phyloP scores from a whole-genome alignment of 257 asterid genomes.

The Salvia hispanica region DNA sequence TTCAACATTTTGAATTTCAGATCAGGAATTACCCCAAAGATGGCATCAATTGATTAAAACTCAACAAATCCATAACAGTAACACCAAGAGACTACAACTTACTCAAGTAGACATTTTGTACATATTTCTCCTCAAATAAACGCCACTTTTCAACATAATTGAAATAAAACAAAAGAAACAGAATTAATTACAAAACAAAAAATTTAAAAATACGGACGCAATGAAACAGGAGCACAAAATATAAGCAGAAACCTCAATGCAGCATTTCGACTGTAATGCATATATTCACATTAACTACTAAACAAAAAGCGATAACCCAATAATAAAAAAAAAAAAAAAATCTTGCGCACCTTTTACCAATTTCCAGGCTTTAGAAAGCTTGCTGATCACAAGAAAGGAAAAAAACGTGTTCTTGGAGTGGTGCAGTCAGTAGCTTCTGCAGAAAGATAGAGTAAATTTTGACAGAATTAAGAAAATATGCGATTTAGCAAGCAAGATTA shows the following conservation, averaged over 20 bases:
- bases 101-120: neutral
- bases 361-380: conserved; percentile 21
- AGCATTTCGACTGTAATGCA: no score
- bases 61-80: conserved; percentile 4
- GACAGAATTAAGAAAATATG: neutral
- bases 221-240: conserved; percentile 20
- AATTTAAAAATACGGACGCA: neutral
- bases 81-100: conserved; percentile 6
- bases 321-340: neutral
- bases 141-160: neutral
- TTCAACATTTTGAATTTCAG: neutral
- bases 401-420: neutral
- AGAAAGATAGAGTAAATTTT: conserved; percentile 1
- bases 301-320: neutral
- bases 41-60: no score
- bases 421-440: conserved; percentile 28
- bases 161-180: no score
- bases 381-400: neutral
- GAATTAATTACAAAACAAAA: no score
- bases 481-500: neutral
- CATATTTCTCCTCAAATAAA: conserved; percentile 7
- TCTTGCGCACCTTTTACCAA: neutral
- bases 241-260: conserved; percentile 8
- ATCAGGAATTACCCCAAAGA: no score
- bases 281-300: neutral